Evolutionary conservation across 2,329 filamentous ascomycete species (phyloP), one percentile per base, ranked within the genome.

Genomic region (Neofusicoccum laricinum): DNA sequence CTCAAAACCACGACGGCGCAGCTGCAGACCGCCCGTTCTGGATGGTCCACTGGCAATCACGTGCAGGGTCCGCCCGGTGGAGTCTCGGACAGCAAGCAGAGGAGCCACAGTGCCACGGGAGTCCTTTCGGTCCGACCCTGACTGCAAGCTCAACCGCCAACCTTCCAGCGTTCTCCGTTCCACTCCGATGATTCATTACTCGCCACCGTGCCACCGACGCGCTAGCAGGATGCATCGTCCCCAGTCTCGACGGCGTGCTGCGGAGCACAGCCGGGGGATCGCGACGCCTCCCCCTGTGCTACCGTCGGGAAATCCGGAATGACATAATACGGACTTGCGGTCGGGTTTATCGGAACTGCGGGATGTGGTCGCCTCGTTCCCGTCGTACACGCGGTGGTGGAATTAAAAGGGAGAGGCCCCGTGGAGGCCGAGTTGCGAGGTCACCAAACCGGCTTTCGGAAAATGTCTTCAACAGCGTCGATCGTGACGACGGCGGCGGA

Each of bases 1-100:
- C 15, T 58, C 53, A 3, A 19, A 17, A 19, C 25, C 14, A 58
- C 40, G 21, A 30, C 45, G 46, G 14, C n/a, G 46, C 55, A 19
- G 30, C 55, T 59, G 55, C 55, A 59, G 55, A 59, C 55, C 53
- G 53, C 53, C 53, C 25, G 41, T 34, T 58, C 19, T 12, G 25
- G 34, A 8, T 25, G 38, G 38, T 43, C 53, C 53, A 58, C 40
- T 45, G 38, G 34, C 51, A 43, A 38, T 57, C 51, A 57, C 51
- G 51, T 57, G 51, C 17, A 36, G 17, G 25, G 32, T 17, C 45
- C 49, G 49, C 36, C 17, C 19, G n/a, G 53, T 58, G 53, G 53
- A 58, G 53, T 21, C 53, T 19, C 4, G 40, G 25, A n/a, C 38
- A 34, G 41, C 53, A 43, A 38, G 38, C 25, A 19, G 51, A 38